Evolutionary conservation across 805 yeast genomes (phyloP).

Genomic region (Yueomyces sp.): DNA sequence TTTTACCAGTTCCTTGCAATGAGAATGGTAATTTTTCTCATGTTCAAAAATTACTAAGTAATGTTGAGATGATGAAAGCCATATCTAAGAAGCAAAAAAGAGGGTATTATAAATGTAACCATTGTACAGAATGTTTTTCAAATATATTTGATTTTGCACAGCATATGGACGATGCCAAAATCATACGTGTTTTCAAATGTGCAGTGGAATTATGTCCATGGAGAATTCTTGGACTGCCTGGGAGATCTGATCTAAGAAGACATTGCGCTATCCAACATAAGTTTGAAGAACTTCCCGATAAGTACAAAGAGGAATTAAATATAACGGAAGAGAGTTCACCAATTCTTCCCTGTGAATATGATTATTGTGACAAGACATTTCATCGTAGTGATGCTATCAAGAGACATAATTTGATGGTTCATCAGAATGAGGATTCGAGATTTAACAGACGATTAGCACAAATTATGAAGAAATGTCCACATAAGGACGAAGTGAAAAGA

Average conservation of each 20-base stretch:
- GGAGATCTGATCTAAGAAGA: constrained; percentile 35
- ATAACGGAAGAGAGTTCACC: constrained; percentile 19
- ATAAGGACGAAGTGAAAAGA: background rate
- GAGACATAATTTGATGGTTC: constrained; percentile 41
- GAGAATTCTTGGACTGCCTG: constrained; percentile 35
- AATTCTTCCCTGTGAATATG: constrained; percentile 20
- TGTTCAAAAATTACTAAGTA: background rate
- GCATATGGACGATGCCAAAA: constrained; percentile 31
- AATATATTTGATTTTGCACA: constrained; percentile 27
- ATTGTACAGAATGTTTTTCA: constrained; percentile 30
- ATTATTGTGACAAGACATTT: constrained; percentile 34
- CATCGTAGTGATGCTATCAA: constrained; percentile 40
- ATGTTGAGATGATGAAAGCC: constrained; percentile 11
- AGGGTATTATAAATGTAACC: constrained; percentile 34
- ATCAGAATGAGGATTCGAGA: constrained; percentile 27
- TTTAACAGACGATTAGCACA: constrained; percentile 26
- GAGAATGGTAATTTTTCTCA: background rate
- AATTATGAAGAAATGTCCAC: constrained; percentile 11
- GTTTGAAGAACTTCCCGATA: constrained; percentile 14
- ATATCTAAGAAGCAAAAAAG: constrained; percentile 26
- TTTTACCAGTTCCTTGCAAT: too few relatives aligned
- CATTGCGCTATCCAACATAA: constrained; percentile 38
- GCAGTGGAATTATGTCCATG: constrained; percentile 35
- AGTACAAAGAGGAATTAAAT: constrained; percentile 16
- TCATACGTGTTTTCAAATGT: constrained; percentile 31